A percentile compares a stretch with the other conserved stretches of the same genome.
phyloP scores from a whole-genome alignment of 129 eudicot species.

The Lactuca saligna region DNA sequence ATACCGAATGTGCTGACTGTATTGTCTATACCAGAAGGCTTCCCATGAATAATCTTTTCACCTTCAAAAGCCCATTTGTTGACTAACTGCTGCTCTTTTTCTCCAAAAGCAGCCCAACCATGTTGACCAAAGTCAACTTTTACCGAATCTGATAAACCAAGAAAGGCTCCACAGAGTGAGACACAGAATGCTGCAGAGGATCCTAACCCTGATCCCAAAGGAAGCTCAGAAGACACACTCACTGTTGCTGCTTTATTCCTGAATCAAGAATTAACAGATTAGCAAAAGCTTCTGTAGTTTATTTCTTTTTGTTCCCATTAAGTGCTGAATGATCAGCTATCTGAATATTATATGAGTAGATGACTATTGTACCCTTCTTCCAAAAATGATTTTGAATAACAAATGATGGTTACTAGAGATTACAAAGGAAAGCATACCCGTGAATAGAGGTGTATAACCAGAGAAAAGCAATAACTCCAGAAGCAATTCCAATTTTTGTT shows the following conservation, averaged over 20 bases:
- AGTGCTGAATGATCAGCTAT: too few species aligned
- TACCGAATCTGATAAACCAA: constrained; percentile 65
- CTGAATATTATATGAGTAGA: background rate
- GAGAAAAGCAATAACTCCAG: constrained; percentile 87
- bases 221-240: constrained; percentile 84
- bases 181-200: constrained; percentile 99
- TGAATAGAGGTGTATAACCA: constrained; percentile 86
- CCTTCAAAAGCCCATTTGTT: constrained; percentile 99
- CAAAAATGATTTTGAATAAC: background rate
- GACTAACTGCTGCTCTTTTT: constrained; percentile 68
- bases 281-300: background rate
- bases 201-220: constrained; percentile 94
- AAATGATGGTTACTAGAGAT: background rate
- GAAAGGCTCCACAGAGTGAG: constrained; percentile 70
- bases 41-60: constrained; percentile 96
- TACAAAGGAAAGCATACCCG: constrained; percentile 50
- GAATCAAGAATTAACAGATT: constrained; percentile 26
- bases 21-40: constrained; percentile 98
- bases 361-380: background rate
- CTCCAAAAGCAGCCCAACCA: constrained; percentile 74
- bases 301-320: too few species aligned
- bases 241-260: constrained; percentile 83
- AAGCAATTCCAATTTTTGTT: constrained; percentile 64
- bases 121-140: constrained; percentile 54
- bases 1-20: constrained; percentile 94